Conservation (phyloP, 2,329 filamentous ascomycete genomes). For the Fusarium nematophilum region DNA sequence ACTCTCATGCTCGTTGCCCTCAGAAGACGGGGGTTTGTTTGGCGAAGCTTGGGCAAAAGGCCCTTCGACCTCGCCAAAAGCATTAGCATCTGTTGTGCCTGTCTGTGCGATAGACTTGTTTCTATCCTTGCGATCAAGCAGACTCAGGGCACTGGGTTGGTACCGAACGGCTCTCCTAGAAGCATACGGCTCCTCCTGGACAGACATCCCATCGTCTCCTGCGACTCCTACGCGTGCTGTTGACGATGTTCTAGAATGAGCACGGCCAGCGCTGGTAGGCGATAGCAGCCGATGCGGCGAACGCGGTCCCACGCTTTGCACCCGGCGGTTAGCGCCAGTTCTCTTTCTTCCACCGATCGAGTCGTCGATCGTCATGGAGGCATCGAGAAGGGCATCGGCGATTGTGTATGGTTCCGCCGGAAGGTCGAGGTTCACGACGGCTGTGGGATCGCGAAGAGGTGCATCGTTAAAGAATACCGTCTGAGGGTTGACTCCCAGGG, state of each 20-base stretch:
- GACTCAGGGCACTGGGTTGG: constrained; percentile 68
- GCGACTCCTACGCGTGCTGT: constrained; percentile 38
- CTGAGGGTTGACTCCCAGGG: constrained; percentile 81
- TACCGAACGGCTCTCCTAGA: constrained; percentile 62
- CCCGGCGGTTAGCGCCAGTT: constrained; percentile 63
- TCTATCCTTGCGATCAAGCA: constrained; percentile 69
- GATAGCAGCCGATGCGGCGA: constrained; percentile 47
- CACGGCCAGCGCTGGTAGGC: constrained; percentile 47
- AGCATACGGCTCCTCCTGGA: constrained; percentile 56
- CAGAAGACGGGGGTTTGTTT: constrained; percentile 34
- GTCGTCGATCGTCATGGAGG: constrained; percentile 87
- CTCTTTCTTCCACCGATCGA: constrained; percentile 65
- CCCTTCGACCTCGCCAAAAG: constrained; percentile 69
- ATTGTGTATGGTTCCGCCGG: constrained; percentile 75
- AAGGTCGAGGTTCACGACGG: constrained; percentile 46
- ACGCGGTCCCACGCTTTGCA: constrained; percentile 50
- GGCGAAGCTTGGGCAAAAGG: constrained; percentile 57
- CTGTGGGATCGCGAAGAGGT: constrained; percentile 59
- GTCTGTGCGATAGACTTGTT: constrained; percentile 70
- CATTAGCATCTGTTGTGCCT: constrained; percentile 68
- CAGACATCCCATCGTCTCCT: constrained; percentile 50
- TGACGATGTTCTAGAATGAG: constrained; percentile 53
- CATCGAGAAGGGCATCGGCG: constrained; percentile 89
- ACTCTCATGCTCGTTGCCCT: constrained; percentile 45
- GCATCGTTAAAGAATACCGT: constrained; percentile 93